These are phyloP conservation scores for Leccinum variicolor DNA, from an alignment of 768 basidiomycete species.

Conservation along the genomic window DNA sequence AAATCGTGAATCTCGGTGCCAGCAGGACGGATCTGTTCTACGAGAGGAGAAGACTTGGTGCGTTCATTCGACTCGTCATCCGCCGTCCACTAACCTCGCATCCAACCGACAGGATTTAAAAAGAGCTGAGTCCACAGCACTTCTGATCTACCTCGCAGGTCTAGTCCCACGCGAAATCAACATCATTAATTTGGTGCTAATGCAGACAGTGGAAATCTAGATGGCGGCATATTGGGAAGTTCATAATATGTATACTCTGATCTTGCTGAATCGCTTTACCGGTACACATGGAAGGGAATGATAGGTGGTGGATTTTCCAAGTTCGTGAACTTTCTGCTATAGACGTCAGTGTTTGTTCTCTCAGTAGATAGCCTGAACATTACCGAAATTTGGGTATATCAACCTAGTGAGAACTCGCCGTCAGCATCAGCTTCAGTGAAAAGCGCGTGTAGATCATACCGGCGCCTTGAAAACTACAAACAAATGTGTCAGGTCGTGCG, in stretches of 20 bases:
- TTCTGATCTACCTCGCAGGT: not conserved
- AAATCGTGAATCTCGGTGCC: constrained; percentile 96
- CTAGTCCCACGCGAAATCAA: not conserved
- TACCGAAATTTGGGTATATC: constrained; percentile 75
- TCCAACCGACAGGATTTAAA: constrained; percentile 25
- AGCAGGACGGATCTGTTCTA: constrained; percentile 92
- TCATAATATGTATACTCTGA: constrained; percentile 5
- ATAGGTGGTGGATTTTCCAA: constrained; percentile 62
- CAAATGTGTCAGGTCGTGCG: constrained; percentile 77
- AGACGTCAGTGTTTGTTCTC: constrained; percentile 8
- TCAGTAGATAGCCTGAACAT: constrained; percentile 19
- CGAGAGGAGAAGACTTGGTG: constrained; percentile 81
- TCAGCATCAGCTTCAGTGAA: constrained; percentile 2
- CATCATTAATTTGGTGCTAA: constrained; percentile 1
- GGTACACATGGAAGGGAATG: constrained; percentile 61
- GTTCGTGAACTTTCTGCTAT: constrained; percentile 48
- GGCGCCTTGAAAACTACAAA: constrained; percentile 87
- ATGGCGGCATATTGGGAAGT: not conserved
- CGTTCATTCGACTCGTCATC: constrained; percentile 14
- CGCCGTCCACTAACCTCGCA: not conserved
- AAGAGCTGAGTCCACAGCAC: constrained; percentile 25
- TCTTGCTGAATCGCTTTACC: constrained; percentile 18
- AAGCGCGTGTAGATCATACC: constrained; percentile 38
- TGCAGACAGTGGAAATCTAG: constrained; percentile 1
- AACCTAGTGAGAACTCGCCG: constrained; percentile 39